A percentile compares a stretch with the other conserved stretches of the same genome.
phyloP scores from a whole-genome alignment of 2,329 filamentous ascomycete species.

The Ceratocystis lukuohia region DNA sequence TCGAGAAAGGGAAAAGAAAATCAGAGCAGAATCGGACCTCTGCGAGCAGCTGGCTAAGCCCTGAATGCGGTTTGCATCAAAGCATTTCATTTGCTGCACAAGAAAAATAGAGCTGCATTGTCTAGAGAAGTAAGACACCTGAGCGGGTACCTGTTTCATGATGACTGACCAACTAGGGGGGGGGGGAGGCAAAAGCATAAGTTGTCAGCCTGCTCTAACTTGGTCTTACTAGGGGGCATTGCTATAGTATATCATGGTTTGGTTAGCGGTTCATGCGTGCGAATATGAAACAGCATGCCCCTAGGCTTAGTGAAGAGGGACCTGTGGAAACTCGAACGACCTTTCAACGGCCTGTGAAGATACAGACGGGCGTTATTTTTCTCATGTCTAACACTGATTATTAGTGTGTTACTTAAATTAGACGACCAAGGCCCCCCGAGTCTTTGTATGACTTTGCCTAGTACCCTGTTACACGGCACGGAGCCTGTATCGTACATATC shows the following conservation, averaged over 20 bases:
- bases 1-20: background rate
- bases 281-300: background rate
- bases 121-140: background rate
- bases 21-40: background rate
- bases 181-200: background rate
- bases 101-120: background rate
- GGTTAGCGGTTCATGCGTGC: background rate
- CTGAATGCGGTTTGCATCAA: background rate
- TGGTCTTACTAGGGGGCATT: background rate
- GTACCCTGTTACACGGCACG: background rate
- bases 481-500: background rate
- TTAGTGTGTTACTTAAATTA: background rate
- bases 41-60: background rate
- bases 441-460: background rate
- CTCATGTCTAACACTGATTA: background rate
- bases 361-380: background rate
- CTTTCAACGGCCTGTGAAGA: too few species aligned
- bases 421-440: background rate
- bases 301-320: background rate
- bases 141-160: constrained; percentile 7
- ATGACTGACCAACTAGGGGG: background rate
- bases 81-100: background rate
- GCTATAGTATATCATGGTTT: background rate
- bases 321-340: background rate
- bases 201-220: background rate